Base-by-base conservation (phyloP, 2,329 filamentous ascomycete genomes). In the Colletotrichum euphorbiae region DNA sequence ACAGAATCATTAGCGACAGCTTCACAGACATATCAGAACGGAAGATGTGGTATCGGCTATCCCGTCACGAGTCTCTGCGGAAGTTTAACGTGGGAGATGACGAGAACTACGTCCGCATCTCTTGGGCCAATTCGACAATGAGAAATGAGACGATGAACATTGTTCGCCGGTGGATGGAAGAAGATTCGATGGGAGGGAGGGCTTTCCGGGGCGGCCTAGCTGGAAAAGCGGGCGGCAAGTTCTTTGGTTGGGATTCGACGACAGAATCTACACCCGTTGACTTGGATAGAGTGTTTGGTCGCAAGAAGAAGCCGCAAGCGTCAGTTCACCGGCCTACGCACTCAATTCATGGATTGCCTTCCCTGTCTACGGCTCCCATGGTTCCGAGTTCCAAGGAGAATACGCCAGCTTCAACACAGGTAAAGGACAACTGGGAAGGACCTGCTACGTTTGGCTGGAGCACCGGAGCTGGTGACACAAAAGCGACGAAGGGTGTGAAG, bases 91-190 rank as follows among this genome's bases (percentile, higher is more conserved):
- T 78, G 3, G 87, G 85, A 46, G 84, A 89, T 51, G 86, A 88
- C 56, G 87, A 89, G 8, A 85, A 84, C 70, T 91, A 91, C 74
- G 80, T 85, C 17, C 83, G 85, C 8, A 81, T 89, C n/a, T 79
- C 80, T 3, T 91, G 89, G 89, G 70, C 74, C 4, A 77, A 80
- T n/a, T 90, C 88, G 0, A 77, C 81, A 6, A 77, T 88, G 2
- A 86, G 86, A 24, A 76, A 77, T 12, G 83, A 87, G 8, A 87
- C 84, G 1, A 81, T 89, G 67, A 83, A 84, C 64, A 87, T 88
- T 45, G 88, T 91, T 17, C 82, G 85, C 28, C 82, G 87, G 28
- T 91, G 89, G 89, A 89, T 90, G 83, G 87, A 90, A 71, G 86
- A 90, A 72, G 88, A 89, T 71, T 86, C 86, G 0, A 85, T 87